These are phyloP conservation scores for Talaromyces sp. DNA, from an alignment of 2,329 filamentous ascomycete genomes.

Conservation along the genomic window DNA sequence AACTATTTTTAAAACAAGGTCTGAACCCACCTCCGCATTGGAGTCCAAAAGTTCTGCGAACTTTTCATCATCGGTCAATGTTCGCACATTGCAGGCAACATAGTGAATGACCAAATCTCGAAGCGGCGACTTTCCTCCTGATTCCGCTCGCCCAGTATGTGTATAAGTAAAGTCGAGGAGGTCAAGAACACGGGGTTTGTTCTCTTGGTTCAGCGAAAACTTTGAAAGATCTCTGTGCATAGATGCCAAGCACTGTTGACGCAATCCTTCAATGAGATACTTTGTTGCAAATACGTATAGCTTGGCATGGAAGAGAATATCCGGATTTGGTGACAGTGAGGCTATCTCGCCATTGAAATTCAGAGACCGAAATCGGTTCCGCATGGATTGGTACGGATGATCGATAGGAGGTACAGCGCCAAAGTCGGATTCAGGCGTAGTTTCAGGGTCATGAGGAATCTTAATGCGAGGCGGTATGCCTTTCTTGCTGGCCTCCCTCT, in stretches of 20 bases:
- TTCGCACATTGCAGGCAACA: conserved; percentile 4
- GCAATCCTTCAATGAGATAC: conserved; percentile 8
- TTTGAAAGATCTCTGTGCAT: conserved; percentile 5
- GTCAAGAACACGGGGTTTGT: neutral
- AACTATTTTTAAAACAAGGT: conserved; percentile 4
- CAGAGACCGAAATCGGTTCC: neutral
- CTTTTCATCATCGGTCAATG: conserved; percentile 1
- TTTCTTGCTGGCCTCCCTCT: conserved; percentile 34
- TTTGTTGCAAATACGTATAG: conserved; percentile 12
- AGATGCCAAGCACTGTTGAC: neutral
- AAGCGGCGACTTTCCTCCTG: conserved; percentile 2
- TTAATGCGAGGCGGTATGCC: conserved; percentile 14
- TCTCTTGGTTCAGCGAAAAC: neutral
- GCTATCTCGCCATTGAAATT: conserved; percentile 9
- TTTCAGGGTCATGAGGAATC: conserved; percentile 19
- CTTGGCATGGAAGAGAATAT: conserved; percentile 9
- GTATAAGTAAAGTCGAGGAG: neutral
- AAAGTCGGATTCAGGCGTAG: conserved; percentile 43
- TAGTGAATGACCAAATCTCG: conserved; percentile 10
- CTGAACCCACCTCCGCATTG: conserved; percentile 6
- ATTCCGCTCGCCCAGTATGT: conserved; percentile 4
- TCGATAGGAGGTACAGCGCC: neutral
- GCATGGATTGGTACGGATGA: neutral
- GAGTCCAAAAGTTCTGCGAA: conserved; percentile 3
- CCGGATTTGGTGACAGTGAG: neutral